Evolutionary conservation across 768 basidiomycete species (phyloP).

Genomic region (Cystobasidium ongulense): DNA sequence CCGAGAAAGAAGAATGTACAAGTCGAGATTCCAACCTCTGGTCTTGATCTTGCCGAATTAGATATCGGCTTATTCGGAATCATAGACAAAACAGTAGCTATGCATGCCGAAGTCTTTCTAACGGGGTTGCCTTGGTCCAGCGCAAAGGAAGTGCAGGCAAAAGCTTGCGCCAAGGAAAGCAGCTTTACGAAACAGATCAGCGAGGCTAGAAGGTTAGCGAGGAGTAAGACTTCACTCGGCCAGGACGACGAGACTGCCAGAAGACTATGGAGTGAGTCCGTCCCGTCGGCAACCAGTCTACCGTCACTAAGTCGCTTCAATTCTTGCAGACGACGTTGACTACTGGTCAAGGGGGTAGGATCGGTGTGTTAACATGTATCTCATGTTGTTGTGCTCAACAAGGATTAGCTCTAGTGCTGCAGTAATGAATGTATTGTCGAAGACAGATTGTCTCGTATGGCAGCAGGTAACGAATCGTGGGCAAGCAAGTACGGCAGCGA

Average conservation of each 20-base stretch:
- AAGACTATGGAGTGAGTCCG: conserved; percentile 7
- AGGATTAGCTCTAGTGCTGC: not conserved
- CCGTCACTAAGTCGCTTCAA: not conserved
- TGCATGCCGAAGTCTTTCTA: conserved; percentile 52
- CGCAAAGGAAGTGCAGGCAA: conserved; percentile 43
- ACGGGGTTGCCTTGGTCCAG: conserved; percentile 52
- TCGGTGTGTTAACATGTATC: not conserved
- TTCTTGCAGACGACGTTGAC: conserved; percentile 16
- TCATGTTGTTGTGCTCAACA: not conserved
- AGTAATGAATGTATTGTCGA: no score
- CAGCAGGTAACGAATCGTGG: no score
- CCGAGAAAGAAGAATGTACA: conserved; percentile 2
- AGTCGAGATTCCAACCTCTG: not conserved
- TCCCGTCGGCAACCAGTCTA: not conserved
- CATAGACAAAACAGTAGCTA: conserved; percentile 55
- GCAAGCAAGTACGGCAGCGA: no score
- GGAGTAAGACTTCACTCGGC: conserved; percentile 1
- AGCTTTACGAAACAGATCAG: conserved; percentile 56
- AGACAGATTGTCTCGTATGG: no score
- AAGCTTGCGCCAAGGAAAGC: conserved; percentile 44
- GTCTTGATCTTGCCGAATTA: conserved; percentile 35
- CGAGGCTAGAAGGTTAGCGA: conserved; percentile 47
- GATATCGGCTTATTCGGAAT: conserved; percentile 55
- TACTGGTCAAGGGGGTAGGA: conserved; percentile 7
- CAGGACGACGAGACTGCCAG: not conserved